Conservation (phyloP, 768 basidiomycete species). For the Hericium erinaceus region DNA sequence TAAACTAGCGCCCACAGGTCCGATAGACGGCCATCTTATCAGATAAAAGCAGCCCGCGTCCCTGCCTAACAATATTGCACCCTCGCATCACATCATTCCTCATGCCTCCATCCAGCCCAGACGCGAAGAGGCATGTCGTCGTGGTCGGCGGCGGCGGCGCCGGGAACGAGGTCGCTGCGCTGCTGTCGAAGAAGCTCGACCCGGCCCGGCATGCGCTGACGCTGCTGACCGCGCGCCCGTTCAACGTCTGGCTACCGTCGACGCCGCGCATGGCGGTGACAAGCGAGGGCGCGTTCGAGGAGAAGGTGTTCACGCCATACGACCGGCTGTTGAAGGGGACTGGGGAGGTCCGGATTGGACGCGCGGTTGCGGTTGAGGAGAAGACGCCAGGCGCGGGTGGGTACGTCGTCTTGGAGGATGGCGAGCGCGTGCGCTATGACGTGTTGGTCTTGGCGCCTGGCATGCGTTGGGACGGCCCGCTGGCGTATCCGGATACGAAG, state of each 20-base stretch:
- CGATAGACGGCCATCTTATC: too few species aligned
- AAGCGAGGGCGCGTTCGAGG: conserved; percentile 13
- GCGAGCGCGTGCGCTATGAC: conserved; percentile 41
- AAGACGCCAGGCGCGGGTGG: conserved; percentile 23
- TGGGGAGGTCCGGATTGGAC: conserved; percentile 29
- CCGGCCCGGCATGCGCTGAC: conserved; percentile 12
- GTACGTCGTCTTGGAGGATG: conserved; percentile 40
- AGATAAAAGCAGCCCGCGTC: too few species aligned
- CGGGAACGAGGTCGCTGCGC: conserved; percentile 10
- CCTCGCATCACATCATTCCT: too few species aligned
- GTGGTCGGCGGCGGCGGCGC: conserved; percentile 21
- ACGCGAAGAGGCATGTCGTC: conserved; percentile 13
- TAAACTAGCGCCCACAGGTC: too few species aligned
- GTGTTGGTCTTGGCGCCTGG: conserved; percentile 56
- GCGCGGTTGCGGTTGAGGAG: conserved; percentile 32
- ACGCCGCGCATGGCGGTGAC: conserved; percentile 15
- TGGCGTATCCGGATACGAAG: conserved; percentile 32
- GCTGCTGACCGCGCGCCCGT: conserved; percentile 15
- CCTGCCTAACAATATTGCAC: too few species aligned
- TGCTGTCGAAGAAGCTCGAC: conserved; percentile 11
- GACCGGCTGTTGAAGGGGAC: conserved; percentile 44
- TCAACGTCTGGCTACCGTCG: conserved; percentile 13
- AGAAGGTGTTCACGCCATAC: conserved; percentile 30
- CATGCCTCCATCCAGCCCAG: neutral
- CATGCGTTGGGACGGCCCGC: conserved; percentile 40